Evolutionary conservation across 2,329 filamentous ascomycete species (phyloP).

Genomic region (Scedosporium aurantiacum): DNA sequence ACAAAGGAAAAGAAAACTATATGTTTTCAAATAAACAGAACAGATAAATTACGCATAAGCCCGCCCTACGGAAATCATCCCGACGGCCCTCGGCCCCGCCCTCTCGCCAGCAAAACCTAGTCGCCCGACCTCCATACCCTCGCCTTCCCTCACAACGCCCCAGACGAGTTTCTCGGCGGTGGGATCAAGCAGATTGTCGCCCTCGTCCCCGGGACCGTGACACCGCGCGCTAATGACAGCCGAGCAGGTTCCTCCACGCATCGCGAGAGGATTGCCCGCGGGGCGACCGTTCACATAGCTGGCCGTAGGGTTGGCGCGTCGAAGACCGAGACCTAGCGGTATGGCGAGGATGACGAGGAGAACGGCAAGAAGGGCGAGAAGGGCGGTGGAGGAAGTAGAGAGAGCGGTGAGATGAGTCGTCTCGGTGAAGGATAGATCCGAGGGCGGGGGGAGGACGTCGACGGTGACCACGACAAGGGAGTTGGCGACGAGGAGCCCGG

Average conservation of each 20-base stretch:
- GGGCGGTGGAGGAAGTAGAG: constrained; percentile 30
- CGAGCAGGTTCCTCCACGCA: constrained; percentile 37
- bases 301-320: constrained; percentile 24
- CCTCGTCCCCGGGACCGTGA: constrained; percentile 21
- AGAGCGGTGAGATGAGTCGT: constrained; percentile 19
- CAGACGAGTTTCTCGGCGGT: constrained; percentile 28
- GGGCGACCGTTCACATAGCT: constrained; percentile 23
- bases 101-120: constrained; percentile 30
- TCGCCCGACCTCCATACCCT: constrained; percentile 27
- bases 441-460: constrained; percentile 13
- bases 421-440: constrained; percentile 8
- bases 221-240: constrained; percentile 40
- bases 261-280: constrained; percentile 35
- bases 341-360: constrained; percentile 23
- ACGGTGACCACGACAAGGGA: constrained; percentile 26
- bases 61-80: constrained; percentile 24
- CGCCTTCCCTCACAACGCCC: constrained; percentile 32
- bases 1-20: background rate
- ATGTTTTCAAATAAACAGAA: background rate
- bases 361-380: constrained; percentile 29
- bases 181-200: background rate
- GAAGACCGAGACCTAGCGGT: constrained; percentile 27
- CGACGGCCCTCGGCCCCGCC: constrained; percentile 21
- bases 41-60: constrained; percentile 1
- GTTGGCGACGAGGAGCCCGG: constrained; percentile 36